phyloP scores from a whole-genome alignment of 148 eudicot genomes.

The Cornus florida region DNA sequence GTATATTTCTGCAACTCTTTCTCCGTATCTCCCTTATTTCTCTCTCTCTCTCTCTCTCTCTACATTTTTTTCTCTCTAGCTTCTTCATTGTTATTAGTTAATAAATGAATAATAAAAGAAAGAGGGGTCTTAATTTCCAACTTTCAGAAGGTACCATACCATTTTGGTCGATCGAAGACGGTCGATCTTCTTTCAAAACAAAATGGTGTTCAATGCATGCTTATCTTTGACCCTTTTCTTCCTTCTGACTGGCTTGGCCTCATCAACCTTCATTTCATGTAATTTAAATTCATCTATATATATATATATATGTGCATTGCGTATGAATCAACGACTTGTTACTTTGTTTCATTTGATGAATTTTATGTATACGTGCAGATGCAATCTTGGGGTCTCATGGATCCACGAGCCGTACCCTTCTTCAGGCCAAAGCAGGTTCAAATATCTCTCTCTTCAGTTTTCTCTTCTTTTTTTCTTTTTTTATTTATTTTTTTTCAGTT shows the following conservation, averaged over 20 bases:
- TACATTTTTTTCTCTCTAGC: neutral
- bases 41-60: slow-evolving; percentile 1
- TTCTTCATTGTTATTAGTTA: neutral
- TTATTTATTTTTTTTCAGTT: neutral
- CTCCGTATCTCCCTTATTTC: slow-evolving; percentile 1
- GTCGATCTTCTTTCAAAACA: slow-evolving; percentile 6
- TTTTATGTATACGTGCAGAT: slow-evolving; percentile 33
- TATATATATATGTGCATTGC: neutral
- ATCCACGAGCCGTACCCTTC: slow-evolving; percentile 56
- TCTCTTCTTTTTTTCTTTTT: neutral
- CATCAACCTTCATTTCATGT: slow-evolving; percentile 54
- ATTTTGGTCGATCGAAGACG: slow-evolving; percentile 5
- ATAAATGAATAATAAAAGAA: neutral
- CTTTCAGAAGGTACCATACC: neutral
- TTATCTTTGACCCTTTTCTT: slow-evolving; percentile 48
- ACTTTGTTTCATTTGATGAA: slow-evolving; percentile 5
- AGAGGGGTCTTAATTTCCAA: neutral
- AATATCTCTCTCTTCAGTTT: neutral
- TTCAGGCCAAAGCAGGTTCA: slow-evolving; percentile 53
- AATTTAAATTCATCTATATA: neutral
- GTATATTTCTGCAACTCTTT: neutral
- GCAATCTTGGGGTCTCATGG: slow-evolving; percentile 40
- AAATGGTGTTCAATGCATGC: slow-evolving; percentile 40
- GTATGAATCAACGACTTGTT: neutral
- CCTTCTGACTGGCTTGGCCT: slow-evolving; percentile 44